Conservation (phyloP, 805 yeast species). For the Ogataea paraovalis region DNA sequence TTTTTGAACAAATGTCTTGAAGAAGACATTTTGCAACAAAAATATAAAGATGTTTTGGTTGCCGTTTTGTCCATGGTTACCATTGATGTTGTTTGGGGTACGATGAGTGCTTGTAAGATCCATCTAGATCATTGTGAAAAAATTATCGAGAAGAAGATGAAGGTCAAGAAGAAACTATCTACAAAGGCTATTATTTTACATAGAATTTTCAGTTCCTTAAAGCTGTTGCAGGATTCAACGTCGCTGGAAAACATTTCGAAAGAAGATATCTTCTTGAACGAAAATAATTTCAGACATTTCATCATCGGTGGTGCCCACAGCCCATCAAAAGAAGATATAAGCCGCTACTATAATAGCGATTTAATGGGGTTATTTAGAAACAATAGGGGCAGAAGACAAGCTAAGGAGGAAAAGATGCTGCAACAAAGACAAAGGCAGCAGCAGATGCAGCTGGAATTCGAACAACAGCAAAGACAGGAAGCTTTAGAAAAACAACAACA, state of each 20-base stretch:
- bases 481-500: slow-evolving; percentile 3
- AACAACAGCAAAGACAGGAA: slow-evolving; percentile 2
- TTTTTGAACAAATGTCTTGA: slow-evolving; percentile 59
- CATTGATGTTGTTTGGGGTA: slow-evolving; percentile 86
- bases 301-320: slow-evolving; percentile 31
- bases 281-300: slow-evolving; percentile 31
- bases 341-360: slow-evolving; percentile 19
- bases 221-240: slow-evolving; percentile 75
- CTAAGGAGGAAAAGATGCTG: slow-evolving; percentile 2
- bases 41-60: slow-evolving; percentile 78
- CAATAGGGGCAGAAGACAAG: slow-evolving; percentile 12
- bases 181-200: slow-evolving; percentile 76
- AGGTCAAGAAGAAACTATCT: slow-evolving; percentile 58
- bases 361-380: slow-evolving; percentile 25
- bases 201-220: slow-evolving; percentile 70
- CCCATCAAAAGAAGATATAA: slow-evolving; percentile 23
- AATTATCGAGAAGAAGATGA: slow-evolving; percentile 67
- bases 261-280: slow-evolving; percentile 34
- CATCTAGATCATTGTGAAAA: slow-evolving; percentile 75
- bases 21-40: slow-evolving; percentile 50
- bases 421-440: slow-evolving; percentile 4
- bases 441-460: slow-evolving; percentile 5
- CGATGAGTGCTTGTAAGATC: slow-evolving; percentile 78
- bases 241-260: slow-evolving; percentile 37
- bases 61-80: slow-evolving; percentile 85